phyloP scores from a whole-genome alignment of 2,329 filamentous ascomycete genomes.

The Talaromyces albobiverticillius region DNA sequence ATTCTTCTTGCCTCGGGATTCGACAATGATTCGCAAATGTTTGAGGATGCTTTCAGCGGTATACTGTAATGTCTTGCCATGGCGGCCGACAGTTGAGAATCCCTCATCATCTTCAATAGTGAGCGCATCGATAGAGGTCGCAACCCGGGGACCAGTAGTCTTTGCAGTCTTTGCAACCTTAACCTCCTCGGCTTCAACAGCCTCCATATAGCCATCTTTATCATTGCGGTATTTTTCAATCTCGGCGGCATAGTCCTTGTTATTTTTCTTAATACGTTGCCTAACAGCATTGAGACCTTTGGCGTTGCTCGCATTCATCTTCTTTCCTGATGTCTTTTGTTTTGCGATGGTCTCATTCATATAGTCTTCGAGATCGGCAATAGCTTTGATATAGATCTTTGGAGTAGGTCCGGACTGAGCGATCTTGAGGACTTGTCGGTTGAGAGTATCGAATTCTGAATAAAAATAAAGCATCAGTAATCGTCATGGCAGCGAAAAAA shows the following conservation, averaged over 20 bases:
- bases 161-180: conserved; percentile 54
- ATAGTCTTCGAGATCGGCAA: conserved; percentile 90
- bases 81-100: conserved; percentile 83
- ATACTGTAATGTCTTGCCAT: conserved; percentile 84
- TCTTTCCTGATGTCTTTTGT: conserved; percentile 94
- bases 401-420: conserved; percentile 74
- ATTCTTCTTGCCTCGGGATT: conserved; percentile 98
- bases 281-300: conserved; percentile 95
- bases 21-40: conserved; percentile 86
- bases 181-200: conserved; percentile 66
- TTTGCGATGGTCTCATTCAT: conserved; percentile 93
- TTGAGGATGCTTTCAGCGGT: conserved; percentile 98
- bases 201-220: conserved; percentile 84
- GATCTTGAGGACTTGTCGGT: conserved; percentile 78
- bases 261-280: conserved; percentile 98
- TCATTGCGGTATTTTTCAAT: conserved; percentile 83
- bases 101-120: conserved; percentile 71
- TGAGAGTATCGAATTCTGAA: conserved; percentile 89
- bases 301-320: conserved; percentile 96
- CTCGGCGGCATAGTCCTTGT: conserved; percentile 86
- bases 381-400: conserved; percentile 87
- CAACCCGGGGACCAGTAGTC: conserved; percentile 45
- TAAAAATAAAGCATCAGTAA: conserved; percentile 1
- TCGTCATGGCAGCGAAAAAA: not conserved
- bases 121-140: conserved; percentile 49